These are phyloP conservation scores for Dactylonectria estremocensis DNA, from an alignment of 2,329 filamentous ascomycete species.

Conservation along the genomic window DNA sequence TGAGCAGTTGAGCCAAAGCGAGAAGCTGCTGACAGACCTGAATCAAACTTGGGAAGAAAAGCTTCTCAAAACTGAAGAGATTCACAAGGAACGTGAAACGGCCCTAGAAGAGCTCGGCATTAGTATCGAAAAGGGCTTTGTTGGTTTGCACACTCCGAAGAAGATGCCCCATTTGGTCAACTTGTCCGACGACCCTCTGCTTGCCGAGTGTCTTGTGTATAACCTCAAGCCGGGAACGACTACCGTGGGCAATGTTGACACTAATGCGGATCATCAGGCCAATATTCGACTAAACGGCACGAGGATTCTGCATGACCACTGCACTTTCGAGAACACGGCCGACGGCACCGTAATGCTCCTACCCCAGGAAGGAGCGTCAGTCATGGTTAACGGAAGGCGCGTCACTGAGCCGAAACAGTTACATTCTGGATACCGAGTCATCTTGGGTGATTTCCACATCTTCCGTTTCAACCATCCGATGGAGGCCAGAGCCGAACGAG, in stretches of 20 bases:
- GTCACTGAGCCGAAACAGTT: constrained; percentile 89
- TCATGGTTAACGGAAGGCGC: constrained; percentile 97
- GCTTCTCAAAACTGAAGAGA: constrained; percentile 92
- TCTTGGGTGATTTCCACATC: constrained; percentile 98
- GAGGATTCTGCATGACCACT: constrained; percentile 93
- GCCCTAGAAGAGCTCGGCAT: constrained; percentile 97
- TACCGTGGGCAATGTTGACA: constrained; percentile 94
- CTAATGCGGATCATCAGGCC: constrained; percentile 79
- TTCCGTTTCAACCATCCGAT: constrained; percentile 98
- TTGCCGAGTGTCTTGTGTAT: constrained; percentile 97
- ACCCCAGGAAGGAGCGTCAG: constrained; percentile 90
- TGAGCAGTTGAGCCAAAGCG: constrained; percentile 94
- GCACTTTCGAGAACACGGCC: constrained; percentile 87
- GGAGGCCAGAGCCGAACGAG: constrained; percentile 93
- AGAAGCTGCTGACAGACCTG: constrained; percentile 94
- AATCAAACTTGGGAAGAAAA: constrained; percentile 99
- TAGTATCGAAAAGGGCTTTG: constrained; percentile 98
- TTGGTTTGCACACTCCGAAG: constrained; percentile 95
- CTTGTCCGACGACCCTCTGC: constrained; percentile 91
- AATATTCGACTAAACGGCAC: constrained; percentile 96
- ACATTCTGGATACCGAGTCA: constrained; percentile 93
- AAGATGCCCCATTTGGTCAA: constrained; percentile 99
- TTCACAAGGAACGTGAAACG: constrained; percentile 96
- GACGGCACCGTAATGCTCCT: constrained; percentile 95
- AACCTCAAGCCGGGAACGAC: constrained; percentile 97